A percentile compares a stretch with the other conserved stretches of the same genome.
These are phyloP conservation scores for Juncus inflexus DNA, from an alignment of 176 grass and related monocot genomes.

Conservation along the genomic window DNA sequence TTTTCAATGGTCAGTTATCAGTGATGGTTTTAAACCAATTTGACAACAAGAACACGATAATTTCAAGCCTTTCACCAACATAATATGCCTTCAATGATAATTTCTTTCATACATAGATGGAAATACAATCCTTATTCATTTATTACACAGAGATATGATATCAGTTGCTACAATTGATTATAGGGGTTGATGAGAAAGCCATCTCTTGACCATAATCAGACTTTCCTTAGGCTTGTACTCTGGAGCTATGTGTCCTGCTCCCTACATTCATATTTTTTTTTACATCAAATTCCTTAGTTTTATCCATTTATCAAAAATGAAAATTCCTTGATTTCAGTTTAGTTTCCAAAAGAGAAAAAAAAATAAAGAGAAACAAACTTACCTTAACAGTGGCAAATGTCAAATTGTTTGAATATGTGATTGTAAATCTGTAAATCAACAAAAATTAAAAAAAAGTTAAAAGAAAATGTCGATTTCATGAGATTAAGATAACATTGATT, in stretches of 20 bases:
- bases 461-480: no score
- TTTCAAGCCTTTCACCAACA: no score
- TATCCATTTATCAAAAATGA: no score
- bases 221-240: conserved; percentile 35
- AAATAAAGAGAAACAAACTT: no score
- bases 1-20: no score
- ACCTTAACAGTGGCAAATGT: conserved; percentile 55
- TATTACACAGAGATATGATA: background rate
- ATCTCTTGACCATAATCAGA: conserved; percentile 26
- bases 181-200: conserved; percentile 25
- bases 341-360: background rate
- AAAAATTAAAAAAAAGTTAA: background rate
- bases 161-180: background rate
- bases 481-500: background rate
- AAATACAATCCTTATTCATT: background rate
- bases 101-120: background rate
- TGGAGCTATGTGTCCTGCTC: conserved; percentile 30
- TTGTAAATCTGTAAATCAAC: background rate
- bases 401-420: conserved; percentile 30
- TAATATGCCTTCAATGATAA: no score
- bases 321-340: no score
- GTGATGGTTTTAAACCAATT: no score
- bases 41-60: no score
- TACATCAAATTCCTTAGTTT: no score
- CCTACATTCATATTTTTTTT: conserved; percentile 12